Evolutionary conservation across 768 basidiomycete species (phyloP).

Genomic region (Mycena pura): DNA sequence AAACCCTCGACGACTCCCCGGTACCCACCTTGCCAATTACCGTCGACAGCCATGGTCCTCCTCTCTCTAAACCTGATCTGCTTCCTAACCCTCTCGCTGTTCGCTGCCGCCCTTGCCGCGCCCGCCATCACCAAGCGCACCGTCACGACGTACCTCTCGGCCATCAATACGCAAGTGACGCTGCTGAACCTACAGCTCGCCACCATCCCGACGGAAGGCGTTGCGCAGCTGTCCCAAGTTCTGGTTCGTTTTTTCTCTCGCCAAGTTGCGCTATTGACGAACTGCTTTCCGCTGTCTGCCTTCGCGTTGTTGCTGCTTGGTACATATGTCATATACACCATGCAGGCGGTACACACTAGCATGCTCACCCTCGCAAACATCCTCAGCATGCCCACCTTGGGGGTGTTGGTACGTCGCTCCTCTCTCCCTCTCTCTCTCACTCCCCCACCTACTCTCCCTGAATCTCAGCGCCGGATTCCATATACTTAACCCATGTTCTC

Average conservation of each 20-base stretch:
- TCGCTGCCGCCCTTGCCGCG: neutral
- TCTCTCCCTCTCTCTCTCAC: too few species aligned
- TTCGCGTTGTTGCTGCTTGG: neutral
- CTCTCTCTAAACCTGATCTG: neutral
- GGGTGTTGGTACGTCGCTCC: neutral
- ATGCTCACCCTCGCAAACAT: neutral
- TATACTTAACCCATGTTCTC: neutral
- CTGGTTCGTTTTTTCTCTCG: neutral
- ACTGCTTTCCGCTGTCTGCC: neutral
- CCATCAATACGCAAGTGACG: neutral
- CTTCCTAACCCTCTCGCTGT: neutral
- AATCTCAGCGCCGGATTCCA: neutral
- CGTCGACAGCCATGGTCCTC: neutral
- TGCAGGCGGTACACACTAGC: neutral
- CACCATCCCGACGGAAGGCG: neutral
- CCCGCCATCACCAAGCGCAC: neutral
- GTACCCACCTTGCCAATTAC: neutral
- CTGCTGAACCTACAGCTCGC: neutral
- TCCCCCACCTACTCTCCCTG: neutral
- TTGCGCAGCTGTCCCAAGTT: neutral
- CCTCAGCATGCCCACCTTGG: neutral
- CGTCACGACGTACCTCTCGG: neutral
- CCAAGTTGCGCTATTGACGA: neutral
- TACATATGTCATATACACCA: neutral
- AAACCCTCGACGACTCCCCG: neutral